These are phyloP conservation scores for Graphiopsis chlorocephala DNA, from an alignment of 2,329 filamentous ascomycete genomes.

Conservation along the genomic window DNA sequence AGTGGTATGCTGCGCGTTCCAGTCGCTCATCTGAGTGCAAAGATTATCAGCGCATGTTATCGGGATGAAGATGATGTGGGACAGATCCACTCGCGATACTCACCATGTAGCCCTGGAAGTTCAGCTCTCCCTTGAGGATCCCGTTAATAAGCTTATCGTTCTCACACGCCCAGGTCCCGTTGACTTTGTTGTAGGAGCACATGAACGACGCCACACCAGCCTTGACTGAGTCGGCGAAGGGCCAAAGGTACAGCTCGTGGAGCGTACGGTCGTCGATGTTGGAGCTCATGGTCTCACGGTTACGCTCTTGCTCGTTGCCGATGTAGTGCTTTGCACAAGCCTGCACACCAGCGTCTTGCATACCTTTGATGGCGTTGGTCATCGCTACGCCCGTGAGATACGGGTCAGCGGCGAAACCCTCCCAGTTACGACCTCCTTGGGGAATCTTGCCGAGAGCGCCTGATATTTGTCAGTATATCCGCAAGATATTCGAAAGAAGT, in stretches of 20 bases:
- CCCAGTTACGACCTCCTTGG: slow-evolving; percentile 35
- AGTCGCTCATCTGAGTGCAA: slow-evolving; percentile 53
- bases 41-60: not conserved
- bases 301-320: slow-evolving; percentile 17
- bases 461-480: not conserved
- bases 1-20: slow-evolving; percentile 60
- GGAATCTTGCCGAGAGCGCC: slow-evolving; percentile 24
- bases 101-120: slow-evolving; percentile 63
- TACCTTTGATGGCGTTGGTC: slow-evolving; percentile 51
- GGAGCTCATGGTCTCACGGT: slow-evolving; percentile 28
- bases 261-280: slow-evolving; percentile 27
- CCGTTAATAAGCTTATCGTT: slow-evolving; percentile 67
- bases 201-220: slow-evolving; percentile 19
- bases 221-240: slow-evolving; percentile 23
- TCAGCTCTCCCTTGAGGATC: slow-evolving; percentile 68
- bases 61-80: not conserved
- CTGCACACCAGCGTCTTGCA: slow-evolving; percentile 45
- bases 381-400: slow-evolving; percentile 54
- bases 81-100: not conserved
- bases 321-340: slow-evolving; percentile 15
- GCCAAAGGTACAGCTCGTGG: slow-evolving; percentile 28
- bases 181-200: slow-evolving; percentile 50
- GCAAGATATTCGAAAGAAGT: too few relatives aligned
- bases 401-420: slow-evolving; percentile 66
- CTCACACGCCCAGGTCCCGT: slow-evolving; percentile 59